phyloP scores from a whole-genome alignment of 2,329 filamentous ascomycete species.

The Aspergillus luchuensis region DNA sequence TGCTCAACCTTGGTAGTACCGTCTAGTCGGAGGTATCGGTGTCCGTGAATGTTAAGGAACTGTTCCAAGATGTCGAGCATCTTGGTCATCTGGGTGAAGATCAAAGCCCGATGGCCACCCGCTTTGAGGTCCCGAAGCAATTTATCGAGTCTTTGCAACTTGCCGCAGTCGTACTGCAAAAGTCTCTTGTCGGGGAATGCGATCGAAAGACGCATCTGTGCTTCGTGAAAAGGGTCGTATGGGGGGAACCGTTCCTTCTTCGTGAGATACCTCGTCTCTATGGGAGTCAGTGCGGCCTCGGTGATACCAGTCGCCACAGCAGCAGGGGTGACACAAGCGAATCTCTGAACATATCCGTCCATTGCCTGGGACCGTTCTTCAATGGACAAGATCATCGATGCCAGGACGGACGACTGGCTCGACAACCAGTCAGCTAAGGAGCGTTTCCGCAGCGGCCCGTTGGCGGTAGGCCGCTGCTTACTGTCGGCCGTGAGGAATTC shows the following conservation, averaged over 20 bases:
- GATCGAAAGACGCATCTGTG: conserved; percentile 88
- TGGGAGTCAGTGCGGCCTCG: conserved; percentile 66
- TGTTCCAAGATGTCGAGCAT: conserved; percentile 96
- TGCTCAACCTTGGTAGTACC: conserved; percentile 96
- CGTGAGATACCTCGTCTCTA: conserved; percentile 52
- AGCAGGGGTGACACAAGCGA: conserved; percentile 87
- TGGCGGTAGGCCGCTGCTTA: conserved; percentile 60
- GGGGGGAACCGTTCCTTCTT: conserved; percentile 55
- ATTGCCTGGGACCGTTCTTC: conserved; percentile 71
- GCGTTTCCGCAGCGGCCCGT: conserved; percentile 61
- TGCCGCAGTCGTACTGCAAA: conserved; percentile 97
- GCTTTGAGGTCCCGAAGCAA: conserved; percentile 84
- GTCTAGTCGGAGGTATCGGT: conserved; percentile 94
- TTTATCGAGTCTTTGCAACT: conserved; percentile 85
- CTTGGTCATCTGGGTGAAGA: conserved; percentile 99
- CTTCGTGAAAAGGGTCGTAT: conserved; percentile 86
- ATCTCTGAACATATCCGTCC: conserved; percentile 78
- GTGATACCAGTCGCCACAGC: conserved; percentile 80
- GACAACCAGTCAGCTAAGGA: conserved; percentile 75
- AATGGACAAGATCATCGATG: conserved; percentile 69
- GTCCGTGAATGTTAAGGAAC: conserved; percentile 95
- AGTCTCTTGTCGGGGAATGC: conserved; percentile 95
- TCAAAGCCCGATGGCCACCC: conserved; percentile 88
- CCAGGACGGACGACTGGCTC: conserved; percentile 59
- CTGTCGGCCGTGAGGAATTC: conserved; percentile 69